Evolutionary conservation across 148 eudicot species (phyloP).

Genomic region (Drosera capensis): DNA sequence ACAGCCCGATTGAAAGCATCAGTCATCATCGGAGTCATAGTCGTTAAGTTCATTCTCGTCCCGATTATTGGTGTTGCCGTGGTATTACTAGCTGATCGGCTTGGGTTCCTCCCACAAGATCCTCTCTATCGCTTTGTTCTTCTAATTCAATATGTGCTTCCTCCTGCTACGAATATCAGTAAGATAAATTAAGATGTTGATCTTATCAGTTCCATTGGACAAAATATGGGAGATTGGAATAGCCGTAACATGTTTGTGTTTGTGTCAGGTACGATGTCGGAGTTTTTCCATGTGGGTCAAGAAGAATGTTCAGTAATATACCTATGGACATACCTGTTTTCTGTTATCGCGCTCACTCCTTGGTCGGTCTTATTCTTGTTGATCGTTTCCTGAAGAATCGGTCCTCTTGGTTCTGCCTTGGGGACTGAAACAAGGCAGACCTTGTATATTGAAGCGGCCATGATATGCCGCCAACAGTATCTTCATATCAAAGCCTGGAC

Average conservation of each 20-base stretch:
- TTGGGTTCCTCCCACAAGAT: too few relatives aligned
- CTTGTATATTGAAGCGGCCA: not conserved
- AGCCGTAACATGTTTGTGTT: not conserved
- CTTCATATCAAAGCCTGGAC: too few relatives aligned
- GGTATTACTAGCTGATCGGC: too few relatives aligned
- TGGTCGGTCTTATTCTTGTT: conserved; percentile 60
- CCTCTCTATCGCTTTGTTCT: too few relatives aligned
- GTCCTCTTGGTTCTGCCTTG: not conserved
- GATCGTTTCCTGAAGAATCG: conserved; percentile 25
- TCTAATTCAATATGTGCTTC: too few relatives aligned
- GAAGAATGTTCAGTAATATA: conserved; percentile 47
- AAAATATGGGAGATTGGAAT: too few relatives aligned
- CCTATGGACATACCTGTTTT: conserved; percentile 48
- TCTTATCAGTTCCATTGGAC: too few relatives aligned
- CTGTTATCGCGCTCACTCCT: conserved; percentile 33
- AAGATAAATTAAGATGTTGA: too few relatives aligned
- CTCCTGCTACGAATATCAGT: too few relatives aligned
- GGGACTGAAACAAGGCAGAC: not conserved
- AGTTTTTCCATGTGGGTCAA: conserved; percentile 44
- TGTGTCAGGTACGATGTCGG: conserved; percentile 39
- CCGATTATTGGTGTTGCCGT: too few relatives aligned
- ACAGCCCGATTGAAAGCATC: conserved; percentile 15
- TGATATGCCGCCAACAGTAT: not conserved
- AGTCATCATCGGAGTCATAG: conserved; percentile 21
- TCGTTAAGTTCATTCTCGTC: too few relatives aligned